Evolutionary conservation across 495 filamentous ascomycete genomes (phyloP).

Genomic region (Xanthoparmelia taractica): DNA sequence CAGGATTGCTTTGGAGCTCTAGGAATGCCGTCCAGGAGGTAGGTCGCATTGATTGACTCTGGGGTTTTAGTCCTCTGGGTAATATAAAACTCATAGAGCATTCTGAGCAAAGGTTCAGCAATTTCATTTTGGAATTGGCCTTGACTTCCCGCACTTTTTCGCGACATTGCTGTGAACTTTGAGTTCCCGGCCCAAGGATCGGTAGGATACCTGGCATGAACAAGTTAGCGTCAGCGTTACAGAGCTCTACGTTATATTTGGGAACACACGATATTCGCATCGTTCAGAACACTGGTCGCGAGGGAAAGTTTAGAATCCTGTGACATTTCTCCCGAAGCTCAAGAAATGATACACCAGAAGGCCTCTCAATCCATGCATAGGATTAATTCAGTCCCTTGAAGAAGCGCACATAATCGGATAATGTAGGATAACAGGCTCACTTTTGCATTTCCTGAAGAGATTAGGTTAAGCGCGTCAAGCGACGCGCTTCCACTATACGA

Average conservation of each 20-base stretch:
- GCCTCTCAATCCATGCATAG: too few species aligned
- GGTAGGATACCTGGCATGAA: constrained; percentile 66
- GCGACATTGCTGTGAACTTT: constrained; percentile 75
- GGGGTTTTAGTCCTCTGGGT: constrained; percentile 72
- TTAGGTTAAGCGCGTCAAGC: too few species aligned
- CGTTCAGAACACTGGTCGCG: constrained; percentile 66
- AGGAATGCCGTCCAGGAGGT: constrained; percentile 65
- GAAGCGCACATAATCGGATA: not conserved
- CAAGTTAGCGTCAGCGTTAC: not conserved
- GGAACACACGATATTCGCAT: constrained; percentile 58
- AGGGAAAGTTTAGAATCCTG: constrained; percentile 60
- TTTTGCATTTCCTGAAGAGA: too few species aligned
- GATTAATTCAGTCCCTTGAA: not conserved
- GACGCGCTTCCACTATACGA: too few species aligned
- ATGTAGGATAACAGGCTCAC: too few species aligned
- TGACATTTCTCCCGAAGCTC: constrained; percentile 15
- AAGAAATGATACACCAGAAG: not conserved
- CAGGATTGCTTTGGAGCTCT: constrained; percentile 30
- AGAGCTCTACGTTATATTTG: not conserved
- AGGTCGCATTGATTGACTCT: constrained; percentile 73
- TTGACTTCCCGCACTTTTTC: constrained; percentile 58
- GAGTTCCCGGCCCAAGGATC: constrained; percentile 66
- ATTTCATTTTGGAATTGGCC: not conserved
- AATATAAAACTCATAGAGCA: constrained; percentile 83
- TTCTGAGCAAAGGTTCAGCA: constrained; percentile 37